Conservation (phyloP, 176 grass and related monocot genomes). For the Zea mays region Zm-B73-REFERENCE-NAM-5.0 NC_050099.1:132141501-132142000, state of each 20-base stretch:
- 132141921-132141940: neutral
- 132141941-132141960: neutral
- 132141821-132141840: slow-evolving; percentile 20
- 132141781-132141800: neutral
- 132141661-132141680: no score
- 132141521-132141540: no score
- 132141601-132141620: no score
- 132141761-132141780: no score
- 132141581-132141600: no score
- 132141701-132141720: no score
- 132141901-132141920: neutral
- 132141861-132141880: neutral
- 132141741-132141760: no score
- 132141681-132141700: no score
- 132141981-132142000: neutral
- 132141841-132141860: neutral
- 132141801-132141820: neutral
- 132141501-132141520: slow-evolving; percentile 5
- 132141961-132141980: neutral
- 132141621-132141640: no score
- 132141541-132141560: neutral
- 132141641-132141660: no score
- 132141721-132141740: no score
- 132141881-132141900: neutral
- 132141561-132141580: slow-evolving; percentile 4